Evolutionary conservation across 257 asterid genomes (phyloP).

Genomic region (Solanum bulbocastanum): DNA sequence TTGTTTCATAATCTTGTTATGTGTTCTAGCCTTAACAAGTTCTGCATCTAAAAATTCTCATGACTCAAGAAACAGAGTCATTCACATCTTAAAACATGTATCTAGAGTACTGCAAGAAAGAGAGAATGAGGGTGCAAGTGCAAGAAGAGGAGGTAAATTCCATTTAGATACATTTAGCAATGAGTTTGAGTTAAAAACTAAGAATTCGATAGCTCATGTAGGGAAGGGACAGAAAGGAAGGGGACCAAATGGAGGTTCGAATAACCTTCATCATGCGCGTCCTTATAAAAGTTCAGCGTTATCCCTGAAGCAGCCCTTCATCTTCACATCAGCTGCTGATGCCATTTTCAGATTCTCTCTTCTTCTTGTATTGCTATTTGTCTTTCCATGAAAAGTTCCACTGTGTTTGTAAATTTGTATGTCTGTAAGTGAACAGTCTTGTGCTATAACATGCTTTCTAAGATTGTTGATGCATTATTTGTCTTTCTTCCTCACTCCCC

Average conservation of each 20-base stretch:
- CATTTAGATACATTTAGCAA: not conserved
- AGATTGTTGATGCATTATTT: not conserved
- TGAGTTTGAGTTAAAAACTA: not conserved
- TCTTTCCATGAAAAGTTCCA: not conserved
- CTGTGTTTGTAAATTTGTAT: not conserved
- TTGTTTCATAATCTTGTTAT: constrained; percentile 18
- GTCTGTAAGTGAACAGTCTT: not conserved
- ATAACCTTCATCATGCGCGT: constrained; percentile 18
- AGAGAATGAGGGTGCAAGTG: constrained; percentile 9
- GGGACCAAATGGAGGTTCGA: constrained; percentile 36
- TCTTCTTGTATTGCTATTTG: constrained; percentile 1
- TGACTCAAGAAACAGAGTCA: not conserved
- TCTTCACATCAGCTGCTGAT: not conserved
- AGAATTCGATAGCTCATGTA: not conserved
- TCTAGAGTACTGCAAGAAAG: not conserved
- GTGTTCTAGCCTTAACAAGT: constrained; percentile 2
- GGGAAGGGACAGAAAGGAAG: constrained; percentile 18
- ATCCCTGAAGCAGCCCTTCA: not conserved
- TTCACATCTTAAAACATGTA: constrained; percentile 1
- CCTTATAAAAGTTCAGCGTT: constrained; percentile 6
- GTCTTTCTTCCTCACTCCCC: not conserved
- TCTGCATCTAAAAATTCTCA: constrained; percentile 10
- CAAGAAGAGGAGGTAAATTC: not conserved
- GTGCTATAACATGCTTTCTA: not conserved
- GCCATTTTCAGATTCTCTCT: constrained; percentile 11